Percentiles rank a stretch among this genome's conserved stretches.
Conservation (phyloP, 2,329 filamentous ascomycete species). For the Calonectria pseudoturangicola region DNA sequence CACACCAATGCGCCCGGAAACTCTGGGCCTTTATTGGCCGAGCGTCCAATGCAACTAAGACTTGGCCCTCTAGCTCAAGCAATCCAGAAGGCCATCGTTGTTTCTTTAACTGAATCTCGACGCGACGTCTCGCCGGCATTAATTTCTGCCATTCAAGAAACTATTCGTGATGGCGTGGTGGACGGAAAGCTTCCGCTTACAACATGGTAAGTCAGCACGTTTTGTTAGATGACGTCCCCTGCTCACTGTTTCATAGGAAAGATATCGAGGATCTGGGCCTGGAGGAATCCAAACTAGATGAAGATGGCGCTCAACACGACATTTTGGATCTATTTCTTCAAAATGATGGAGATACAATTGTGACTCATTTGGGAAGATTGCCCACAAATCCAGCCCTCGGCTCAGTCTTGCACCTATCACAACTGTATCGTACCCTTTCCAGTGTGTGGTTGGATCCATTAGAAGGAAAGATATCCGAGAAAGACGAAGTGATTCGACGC, state of each 20-base stretch:
- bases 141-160: slow-evolving; percentile 53
- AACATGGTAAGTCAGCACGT: slow-evolving; percentile 57
- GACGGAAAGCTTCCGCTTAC: slow-evolving; percentile 55
- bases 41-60: slow-evolving; percentile 51
- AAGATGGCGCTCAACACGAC: slow-evolving; percentile 53
- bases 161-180: slow-evolving; percentile 52
- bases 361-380: slow-evolving; percentile 57
- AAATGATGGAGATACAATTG: slow-evolving; percentile 53
- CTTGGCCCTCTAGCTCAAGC: slow-evolving; percentile 49
- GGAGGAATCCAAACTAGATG: slow-evolving; percentile 26
- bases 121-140: slow-evolving; percentile 54
- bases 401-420: slow-evolving; percentile 53
- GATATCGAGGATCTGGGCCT: slow-evolving; percentile 49
- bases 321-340: slow-evolving; percentile 55
- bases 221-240: background rate
- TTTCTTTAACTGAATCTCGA: slow-evolving; percentile 40
- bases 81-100: slow-evolving; percentile 47
- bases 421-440: slow-evolving; percentile 55
- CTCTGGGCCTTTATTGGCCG: slow-evolving; percentile 22
- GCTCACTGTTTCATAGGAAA: slow-evolving; percentile 50
- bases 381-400: slow-evolving; percentile 49
- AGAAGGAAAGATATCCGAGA: slow-evolving; percentile 49
- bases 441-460: slow-evolving; percentile 58
- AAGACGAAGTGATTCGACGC: slow-evolving; percentile 51
- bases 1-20: slow-evolving; percentile 20